phyloP scores from a whole-genome alignment of 2,329 filamentous ascomycete species.

The Knufia petricola region DNA sequence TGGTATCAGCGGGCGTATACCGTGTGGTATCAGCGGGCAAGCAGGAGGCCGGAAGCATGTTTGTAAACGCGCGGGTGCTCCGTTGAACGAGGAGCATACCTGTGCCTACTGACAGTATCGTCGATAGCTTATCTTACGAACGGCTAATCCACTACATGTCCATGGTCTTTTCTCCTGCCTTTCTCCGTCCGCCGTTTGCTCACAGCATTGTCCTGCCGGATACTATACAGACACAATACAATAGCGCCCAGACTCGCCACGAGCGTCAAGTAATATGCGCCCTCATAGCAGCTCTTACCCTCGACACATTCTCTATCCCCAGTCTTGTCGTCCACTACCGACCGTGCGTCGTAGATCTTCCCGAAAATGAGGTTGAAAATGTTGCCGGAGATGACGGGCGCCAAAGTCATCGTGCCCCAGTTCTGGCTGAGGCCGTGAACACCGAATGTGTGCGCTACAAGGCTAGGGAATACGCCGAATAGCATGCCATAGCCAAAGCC shows the following conservation, averaged over 20 bases:
- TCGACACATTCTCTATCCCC: constrained; percentile 67
- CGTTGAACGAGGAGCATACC: no score
- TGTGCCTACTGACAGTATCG: no score
- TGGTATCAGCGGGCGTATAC: no score
- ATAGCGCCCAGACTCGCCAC: constrained; percentile 12
- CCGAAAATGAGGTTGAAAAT: constrained; percentile 92
- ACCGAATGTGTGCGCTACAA: constrained; percentile 83
- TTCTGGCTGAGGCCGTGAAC: constrained; percentile 84
- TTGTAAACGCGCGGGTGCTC: no score
- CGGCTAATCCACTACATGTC: no score
- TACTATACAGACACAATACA: constrained; percentile 26
- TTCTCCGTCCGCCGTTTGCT: constrained; percentile 16
- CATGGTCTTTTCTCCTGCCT: constrained; percentile 5
- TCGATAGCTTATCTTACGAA: no score
- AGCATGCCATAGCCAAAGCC: constrained; percentile 87
- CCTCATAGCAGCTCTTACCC: constrained; percentile 69
- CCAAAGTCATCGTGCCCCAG: constrained; percentile 90
- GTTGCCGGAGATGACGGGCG: constrained; percentile 79
- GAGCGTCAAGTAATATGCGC: constrained; percentile 67
- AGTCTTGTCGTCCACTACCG: constrained; percentile 49
- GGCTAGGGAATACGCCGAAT: constrained; percentile 86
- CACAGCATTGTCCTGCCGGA: constrained; percentile 31
- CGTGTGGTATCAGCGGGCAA: no score
- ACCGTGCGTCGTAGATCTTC: constrained; percentile 70
- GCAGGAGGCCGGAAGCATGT: no score